Evolutionary conservation across 345 rosid species (phyloP), one percentile per base, ranked within the genome.

Genomic region (Gynandropsis gynandra): DNA sequence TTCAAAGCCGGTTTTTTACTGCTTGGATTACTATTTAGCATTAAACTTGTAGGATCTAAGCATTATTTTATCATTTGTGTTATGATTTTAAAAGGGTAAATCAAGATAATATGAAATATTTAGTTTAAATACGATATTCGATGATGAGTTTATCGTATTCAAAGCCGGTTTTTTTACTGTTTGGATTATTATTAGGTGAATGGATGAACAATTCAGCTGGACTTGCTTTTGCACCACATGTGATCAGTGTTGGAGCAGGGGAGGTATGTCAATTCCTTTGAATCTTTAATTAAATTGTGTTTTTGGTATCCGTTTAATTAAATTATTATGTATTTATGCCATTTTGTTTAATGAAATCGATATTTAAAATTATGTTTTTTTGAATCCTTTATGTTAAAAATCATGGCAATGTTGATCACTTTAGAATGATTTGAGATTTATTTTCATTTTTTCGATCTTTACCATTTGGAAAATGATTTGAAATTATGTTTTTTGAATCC

Each of bases 151-250:
- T 36, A 9, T 15, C 1, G 8, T 1, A 12, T 13, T 9, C 40
- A 15, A 20, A 7, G 14, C 21, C 12, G 19, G 19, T 11, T 31
- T 58, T 38, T 18, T 19, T 5, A 39, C 16, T 35, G 9, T 55
- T 13, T 55, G 64, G 34, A 49, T 70, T 39, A 24, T 72, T 35
- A 24, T n/a, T 52, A 93, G 99, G 99, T 76, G 97, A 88, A 63
- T 93, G 99, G 99, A 93, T 93, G 99, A 85, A 88, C 66, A 74
- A 51, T 70, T 88, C 97, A 6, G 99, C 99, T 36, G 99, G 99
- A 49, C 32, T 61, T 66, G 99, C 99, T 24, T 93, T 93, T 80
- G 70, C 99, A 33, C 97, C 95, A 5, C 95, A 93, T 83, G 89
- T 88, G 52, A 71, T 93, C 71, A 67, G 68, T 14, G 73, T 88